Conservation (phyloP, 495 filamentous ascomycete species). For the Penicillium goetzii region DNA sequence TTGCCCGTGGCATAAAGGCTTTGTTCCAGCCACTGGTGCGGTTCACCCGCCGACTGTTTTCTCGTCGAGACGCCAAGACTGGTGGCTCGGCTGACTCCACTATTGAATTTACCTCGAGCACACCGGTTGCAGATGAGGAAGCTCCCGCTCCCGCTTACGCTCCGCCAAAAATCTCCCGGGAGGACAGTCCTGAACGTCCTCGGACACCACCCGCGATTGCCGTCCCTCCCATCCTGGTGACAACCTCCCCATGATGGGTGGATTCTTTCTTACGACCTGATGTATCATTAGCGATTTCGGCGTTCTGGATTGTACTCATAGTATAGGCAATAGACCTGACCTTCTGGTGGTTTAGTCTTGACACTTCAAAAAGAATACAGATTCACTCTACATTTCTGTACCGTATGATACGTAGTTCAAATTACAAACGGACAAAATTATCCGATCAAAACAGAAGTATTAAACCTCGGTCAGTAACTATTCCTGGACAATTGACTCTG, state of each 20-base stretch:
- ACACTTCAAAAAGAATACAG: neutral
- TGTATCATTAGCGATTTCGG: constrained; percentile 4
- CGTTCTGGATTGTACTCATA: neutral
- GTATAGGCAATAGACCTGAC: neutral
- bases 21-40: constrained; percentile 32
- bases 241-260: constrained; percentile 31
- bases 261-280: neutral
- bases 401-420: no score
- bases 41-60: constrained; percentile 24
- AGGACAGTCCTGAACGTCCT: constrained; percentile 28
- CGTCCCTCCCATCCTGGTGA: constrained; percentile 46
- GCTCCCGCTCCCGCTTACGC: constrained; percentile 6
- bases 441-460: no score
- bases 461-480: neutral
- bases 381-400: no score
- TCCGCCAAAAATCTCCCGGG: constrained; percentile 12
- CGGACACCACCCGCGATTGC: constrained; percentile 26
- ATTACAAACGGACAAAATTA: no score
- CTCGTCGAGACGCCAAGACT: constrained; percentile 3
- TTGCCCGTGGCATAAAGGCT: constrained; percentile 25
- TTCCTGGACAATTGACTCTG: neutral
- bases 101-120: constrained; percentile 3
- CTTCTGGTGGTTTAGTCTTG: neutral
- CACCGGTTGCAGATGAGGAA: constrained; percentile 21
- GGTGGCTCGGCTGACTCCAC: neutral